Conservation (phyloP, 345 rosid species). For the Turritis glabra region DNA sequence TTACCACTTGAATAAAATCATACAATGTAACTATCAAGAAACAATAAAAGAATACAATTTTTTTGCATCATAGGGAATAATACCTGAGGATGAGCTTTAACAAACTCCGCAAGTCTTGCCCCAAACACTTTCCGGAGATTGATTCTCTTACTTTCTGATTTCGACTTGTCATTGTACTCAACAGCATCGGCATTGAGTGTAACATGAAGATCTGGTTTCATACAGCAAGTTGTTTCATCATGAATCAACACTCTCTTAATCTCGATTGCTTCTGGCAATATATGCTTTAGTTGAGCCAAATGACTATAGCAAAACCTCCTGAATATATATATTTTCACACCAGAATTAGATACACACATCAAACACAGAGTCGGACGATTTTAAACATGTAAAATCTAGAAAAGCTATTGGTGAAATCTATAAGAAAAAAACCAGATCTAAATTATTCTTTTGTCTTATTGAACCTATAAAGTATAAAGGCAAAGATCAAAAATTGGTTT, state of each 20-base stretch:
- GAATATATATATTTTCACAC: conserved; percentile 15
- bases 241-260: conserved; percentile 52
- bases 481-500: background rate
- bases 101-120: conserved; percentile 54
- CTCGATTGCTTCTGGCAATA: conserved; percentile 81
- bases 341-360: background rate
- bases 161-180: conserved; percentile 35
- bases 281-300: conserved; percentile 72
- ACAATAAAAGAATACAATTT: background rate
- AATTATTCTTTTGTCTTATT: background rate
- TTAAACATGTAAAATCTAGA: background rate
- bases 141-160: conserved; percentile 48
- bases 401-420: background rate
- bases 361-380: background rate
- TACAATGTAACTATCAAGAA: background rate
- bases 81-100: conserved; percentile 74
- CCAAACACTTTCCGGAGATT: conserved; percentile 63
- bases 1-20: background rate
- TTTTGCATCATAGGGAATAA: background rate
- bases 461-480: background rate
- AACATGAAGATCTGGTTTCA: conserved; percentile 83
- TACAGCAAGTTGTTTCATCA: conserved; percentile 70
- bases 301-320: conserved; percentile 80
- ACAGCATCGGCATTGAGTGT: conserved; percentile 55
- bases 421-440: background rate